Evolutionary conservation across 345 rosid species (phyloP).

Genomic region (Dipteronia dyeriana): DNA sequence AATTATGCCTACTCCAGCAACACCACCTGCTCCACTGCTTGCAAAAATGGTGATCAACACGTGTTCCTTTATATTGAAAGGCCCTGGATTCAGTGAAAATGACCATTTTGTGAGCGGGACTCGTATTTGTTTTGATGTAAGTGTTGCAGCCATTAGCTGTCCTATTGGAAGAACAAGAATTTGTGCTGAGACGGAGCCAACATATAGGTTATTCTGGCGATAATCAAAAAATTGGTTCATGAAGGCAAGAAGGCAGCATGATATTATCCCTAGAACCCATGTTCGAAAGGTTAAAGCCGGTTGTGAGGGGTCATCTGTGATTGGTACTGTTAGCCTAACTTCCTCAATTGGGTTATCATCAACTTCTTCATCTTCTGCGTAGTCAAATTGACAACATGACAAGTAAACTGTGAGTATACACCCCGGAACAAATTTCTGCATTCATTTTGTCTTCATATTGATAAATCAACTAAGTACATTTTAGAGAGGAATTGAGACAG

Average conservation of each 20-base stretch:
- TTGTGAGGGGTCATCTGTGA: conserved; percentile 36
- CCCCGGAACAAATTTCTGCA: neutral
- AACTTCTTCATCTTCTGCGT: conserved; percentile 10
- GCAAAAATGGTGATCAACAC: conserved; percentile 49
- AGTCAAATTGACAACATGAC: neutral
- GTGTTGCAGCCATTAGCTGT: conserved; percentile 41
- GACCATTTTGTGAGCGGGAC: conserved; percentile 45
- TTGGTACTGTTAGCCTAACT: conserved; percentile 43
- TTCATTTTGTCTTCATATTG: neutral
- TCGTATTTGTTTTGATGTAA: conserved; percentile 21
- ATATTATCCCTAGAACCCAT: conserved; percentile 42
- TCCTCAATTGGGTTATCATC: conserved; percentile 38
- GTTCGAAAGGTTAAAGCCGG: conserved; percentile 45
- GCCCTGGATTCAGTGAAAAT: conserved; percentile 58
- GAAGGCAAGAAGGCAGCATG: conserved; percentile 34
- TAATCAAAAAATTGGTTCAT: conserved; percentile 43
- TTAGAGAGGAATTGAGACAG: neutral
- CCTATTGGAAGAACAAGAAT: conserved; percentile 46
- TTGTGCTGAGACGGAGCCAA: conserved; percentile 38
- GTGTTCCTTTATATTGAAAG: conserved; percentile 51
- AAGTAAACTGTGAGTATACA: neutral
- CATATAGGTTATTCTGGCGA: conserved; percentile 30
- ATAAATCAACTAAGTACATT: neutral
- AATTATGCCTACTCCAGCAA: conserved; percentile 27
- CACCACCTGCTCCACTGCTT: conserved; percentile 31